Percentiles rank a stretch among this genome's conserved stretches.
Conservation (phyloP, 768 basidiomycete genomes). For the Collybia nuda region DNA sequence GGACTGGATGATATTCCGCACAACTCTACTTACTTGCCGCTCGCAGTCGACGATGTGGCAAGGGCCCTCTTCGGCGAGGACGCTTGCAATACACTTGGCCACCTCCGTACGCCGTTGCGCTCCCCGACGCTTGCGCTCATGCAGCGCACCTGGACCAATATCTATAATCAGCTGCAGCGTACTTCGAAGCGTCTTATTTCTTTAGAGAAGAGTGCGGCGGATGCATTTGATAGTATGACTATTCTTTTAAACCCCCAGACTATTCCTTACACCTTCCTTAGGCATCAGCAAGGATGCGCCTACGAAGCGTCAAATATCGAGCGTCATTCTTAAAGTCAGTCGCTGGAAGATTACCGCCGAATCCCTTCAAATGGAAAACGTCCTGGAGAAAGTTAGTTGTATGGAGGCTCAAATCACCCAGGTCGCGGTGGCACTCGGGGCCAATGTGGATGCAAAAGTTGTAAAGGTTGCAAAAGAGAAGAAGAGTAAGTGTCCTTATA, state of each 20-base stretch:
- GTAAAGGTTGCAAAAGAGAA: too few species aligned
- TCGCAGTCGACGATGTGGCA: conserved; percentile 2
- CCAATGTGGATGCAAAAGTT: too few species aligned
- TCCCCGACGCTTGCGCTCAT: background rate
- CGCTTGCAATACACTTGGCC: background rate
- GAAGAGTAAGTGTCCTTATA: too few species aligned
- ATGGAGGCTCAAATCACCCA: too few species aligned
- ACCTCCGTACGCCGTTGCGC: background rate
- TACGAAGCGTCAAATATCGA: conserved; percentile 10
- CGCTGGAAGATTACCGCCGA: conserved; percentile 18
- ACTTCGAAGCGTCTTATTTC: background rate
- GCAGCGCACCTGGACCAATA: background rate
- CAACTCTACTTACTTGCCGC: background rate
- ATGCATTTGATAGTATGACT: background rate
- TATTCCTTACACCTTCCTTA: conserved; percentile 1
- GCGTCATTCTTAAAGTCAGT: conserved; percentile 15
- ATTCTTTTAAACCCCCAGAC: background rate
- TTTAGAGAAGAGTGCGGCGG: background rate
- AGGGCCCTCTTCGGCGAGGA: background rate
- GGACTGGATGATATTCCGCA: background rate
- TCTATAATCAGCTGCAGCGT: background rate
- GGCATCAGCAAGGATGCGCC: conserved; percentile 14
- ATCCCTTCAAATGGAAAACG: conserved; percentile 1
- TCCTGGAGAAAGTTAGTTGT: conserved; percentile 9
- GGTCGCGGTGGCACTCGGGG: conserved; percentile 13